Evolutionary conservation across 208 protist species (phyloP), one percentile per base, ranked within the genome.

Genomic region (Vickermania ingenoplastis): DNA sequence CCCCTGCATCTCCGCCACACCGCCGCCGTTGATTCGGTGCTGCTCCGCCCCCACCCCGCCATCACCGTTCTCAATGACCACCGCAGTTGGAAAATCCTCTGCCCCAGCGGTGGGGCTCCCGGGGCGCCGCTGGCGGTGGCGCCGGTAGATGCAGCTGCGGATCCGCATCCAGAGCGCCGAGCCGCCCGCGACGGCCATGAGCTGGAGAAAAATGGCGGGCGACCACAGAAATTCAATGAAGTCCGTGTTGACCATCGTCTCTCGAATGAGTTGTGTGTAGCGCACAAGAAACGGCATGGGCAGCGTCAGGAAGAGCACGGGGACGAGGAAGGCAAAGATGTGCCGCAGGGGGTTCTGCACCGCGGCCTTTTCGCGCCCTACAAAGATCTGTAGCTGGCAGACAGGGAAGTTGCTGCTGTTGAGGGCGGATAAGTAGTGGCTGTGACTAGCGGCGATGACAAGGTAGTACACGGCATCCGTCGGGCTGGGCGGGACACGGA

Each of bases 161-260:
- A n/a, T 41, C 31, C 55, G 36, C 26, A 69, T 1, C 28, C 36
- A 57, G 53, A 52, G 53, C 49, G 59, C 4, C n/a, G n/a, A n/a
- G n/a, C n/a, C n/a, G 1, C 41, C 63, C 31, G 52, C 26, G 17
- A 76, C 60, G 50, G 79, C 63, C 2, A 22, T 26, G 31, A 75
- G 61, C 25, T 71, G 62, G 51, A 83, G 23, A 5, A 61, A 57
- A 25, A 70, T 65, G 41, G 83, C 73, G 25, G 67, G 59, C n/a
- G 63, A 71, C 69, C 73, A 83, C 21, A 91, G 29, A 70, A 73
- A 91, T 25, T 77, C 71, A 13, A 67, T 49, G 28, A 77, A 64
- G 59, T 91, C 74, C 27, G 74, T 58, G 30, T 85, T 71, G 26
- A 61, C 57, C 60, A 87, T 64, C 57, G 69, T 73, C 31, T 63